These are phyloP conservation scores for Kwoniella dejecticola DNA, from an alignment of 768 basidiomycete genomes.

Conservation along the genomic window DNA sequence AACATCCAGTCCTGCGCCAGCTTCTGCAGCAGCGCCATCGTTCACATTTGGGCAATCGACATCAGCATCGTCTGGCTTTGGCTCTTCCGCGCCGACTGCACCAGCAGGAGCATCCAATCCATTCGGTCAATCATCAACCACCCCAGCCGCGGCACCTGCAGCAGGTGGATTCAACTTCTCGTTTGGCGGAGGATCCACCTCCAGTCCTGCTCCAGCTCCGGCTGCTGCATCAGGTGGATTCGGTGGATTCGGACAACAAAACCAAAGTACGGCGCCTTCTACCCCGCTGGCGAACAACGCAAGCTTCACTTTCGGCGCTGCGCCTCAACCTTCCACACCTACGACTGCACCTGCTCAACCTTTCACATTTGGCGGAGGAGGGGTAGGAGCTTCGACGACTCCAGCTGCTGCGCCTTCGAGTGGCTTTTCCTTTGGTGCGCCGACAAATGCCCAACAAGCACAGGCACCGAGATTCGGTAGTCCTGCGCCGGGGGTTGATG, in stretches of 20 bases:
- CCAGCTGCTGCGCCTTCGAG: slow-evolving; percentile 16
- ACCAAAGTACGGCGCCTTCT: not conserved
- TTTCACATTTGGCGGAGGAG: slow-evolving; percentile 11
- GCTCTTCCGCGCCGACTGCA: slow-evolving; percentile 5
- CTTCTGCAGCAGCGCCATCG: slow-evolving; percentile 1
- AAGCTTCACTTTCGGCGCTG: slow-evolving; percentile 6
- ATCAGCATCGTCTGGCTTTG: slow-evolving; percentile 3
- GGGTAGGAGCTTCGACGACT: slow-evolving; percentile 4
- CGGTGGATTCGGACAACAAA: slow-evolving; percentile 12
- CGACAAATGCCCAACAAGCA: not conserved
- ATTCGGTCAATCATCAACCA: slow-evolving; percentile 8
- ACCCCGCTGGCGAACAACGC: not conserved
- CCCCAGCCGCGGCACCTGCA: slow-evolving; percentile 4
- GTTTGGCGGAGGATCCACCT: slow-evolving; percentile 12
- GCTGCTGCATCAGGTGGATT: slow-evolving; percentile 17
- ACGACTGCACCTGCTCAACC: not conserved
- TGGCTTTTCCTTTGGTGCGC: slow-evolving; percentile 20
- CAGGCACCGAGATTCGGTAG: slow-evolving; percentile 22
- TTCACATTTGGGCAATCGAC: slow-evolving; percentile 16
- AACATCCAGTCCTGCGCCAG: slow-evolving; percentile 7
- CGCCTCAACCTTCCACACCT: slow-evolving; percentile 1
- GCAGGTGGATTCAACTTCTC: slow-evolving; percentile 16
- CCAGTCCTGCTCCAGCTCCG: slow-evolving; percentile 10
- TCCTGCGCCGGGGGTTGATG: slow-evolving; percentile 17
- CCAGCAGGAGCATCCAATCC: slow-evolving; percentile 14